Evolutionary conservation across 768 basidiomycete species (phyloP), one percentile per base, ranked within the genome.

Genomic region (Leucogyrophana mollusca): DNA sequence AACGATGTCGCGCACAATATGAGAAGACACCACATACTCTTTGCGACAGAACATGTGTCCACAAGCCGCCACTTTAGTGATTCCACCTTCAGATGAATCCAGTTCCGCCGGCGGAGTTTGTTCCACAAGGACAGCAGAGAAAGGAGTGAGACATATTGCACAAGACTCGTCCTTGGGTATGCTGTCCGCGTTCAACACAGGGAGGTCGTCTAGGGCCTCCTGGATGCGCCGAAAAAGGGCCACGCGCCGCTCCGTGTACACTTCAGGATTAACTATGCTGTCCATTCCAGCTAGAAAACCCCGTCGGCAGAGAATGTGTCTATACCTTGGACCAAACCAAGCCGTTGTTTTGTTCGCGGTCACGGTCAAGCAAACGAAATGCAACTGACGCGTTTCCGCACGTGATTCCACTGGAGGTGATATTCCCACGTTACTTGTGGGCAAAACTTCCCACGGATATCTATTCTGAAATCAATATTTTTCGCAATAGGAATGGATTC

Each of bases 31-130:
- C 40, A 58, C 74, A 48, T 57, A 86, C 85, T 87, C 85, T 56
- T 76, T 72, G 36, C 73, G 67, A 56, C 85, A 88, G 58, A 88
- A 87, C 6, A 83, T 57, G 62, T 88, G 86, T 0, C 81, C 79
- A 55, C 86, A 88, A 3, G 64, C 73, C 1, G 55, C 59, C 0
- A 88, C 65, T 57, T 77, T 82, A 1, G 84, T 85, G 6, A 87
- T 65, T 3, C 81, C 53, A 13, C 56, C 60, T 17, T 55, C 52
- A 27, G 40, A 41, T 7, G 33, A 44, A n/a, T 42, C 51, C 30
- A 47, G 40, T n/a, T 25, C 34, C 66, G n/a, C 39, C 42, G n/a
- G 63, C 57, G 35, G 27, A 30, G n/a, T n/a, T n/a, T 13, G 13
- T 30, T 30, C 27, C 27, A 7, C 27, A 6, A 80, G 59, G 20